Percentiles rank a stretch among this genome's conserved stretches.
phyloP scores from a whole-genome alignment of 2,329 filamentous ascomycete species.

The Gnomoniopsis sp. region DNA sequence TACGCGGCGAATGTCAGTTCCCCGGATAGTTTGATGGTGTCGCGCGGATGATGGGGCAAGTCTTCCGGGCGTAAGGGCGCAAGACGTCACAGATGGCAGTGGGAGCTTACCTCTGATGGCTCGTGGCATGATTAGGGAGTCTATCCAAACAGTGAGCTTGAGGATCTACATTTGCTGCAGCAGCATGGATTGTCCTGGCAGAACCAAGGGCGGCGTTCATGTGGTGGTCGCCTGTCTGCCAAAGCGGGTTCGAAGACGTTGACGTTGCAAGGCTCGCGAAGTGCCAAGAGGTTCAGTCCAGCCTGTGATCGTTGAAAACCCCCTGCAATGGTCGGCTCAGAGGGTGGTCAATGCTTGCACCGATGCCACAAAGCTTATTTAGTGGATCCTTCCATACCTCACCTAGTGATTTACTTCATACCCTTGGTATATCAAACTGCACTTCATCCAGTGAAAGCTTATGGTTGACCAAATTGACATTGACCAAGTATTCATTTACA shows the following conservation, averaged over 20 bases:
- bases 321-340: neutral
- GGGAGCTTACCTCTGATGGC: constrained; percentile 48
- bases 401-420: neutral
- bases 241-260: neutral
- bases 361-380: constrained; percentile 11
- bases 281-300: neutral
- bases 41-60: neutral
- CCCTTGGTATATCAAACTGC: neutral
- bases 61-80: neutral
- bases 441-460: no score
- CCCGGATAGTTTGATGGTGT: neutral
- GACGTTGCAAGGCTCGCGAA: neutral
- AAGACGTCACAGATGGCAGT: neutral
- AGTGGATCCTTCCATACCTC: neutral
- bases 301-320: neutral
- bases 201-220: no score
- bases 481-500: no score
- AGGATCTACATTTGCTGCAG: no score
- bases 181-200: neutral
- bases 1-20: constrained; percentile 8
- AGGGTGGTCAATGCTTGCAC: neutral
- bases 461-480: no score
- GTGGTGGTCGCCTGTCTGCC: neutral
- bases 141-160: neutral
- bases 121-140: constrained; percentile 45